These are phyloP conservation scores for Caloboletus inedulis DNA, from an alignment of 1,284 basidiomycete species.

Conservation along the genomic window DNA sequence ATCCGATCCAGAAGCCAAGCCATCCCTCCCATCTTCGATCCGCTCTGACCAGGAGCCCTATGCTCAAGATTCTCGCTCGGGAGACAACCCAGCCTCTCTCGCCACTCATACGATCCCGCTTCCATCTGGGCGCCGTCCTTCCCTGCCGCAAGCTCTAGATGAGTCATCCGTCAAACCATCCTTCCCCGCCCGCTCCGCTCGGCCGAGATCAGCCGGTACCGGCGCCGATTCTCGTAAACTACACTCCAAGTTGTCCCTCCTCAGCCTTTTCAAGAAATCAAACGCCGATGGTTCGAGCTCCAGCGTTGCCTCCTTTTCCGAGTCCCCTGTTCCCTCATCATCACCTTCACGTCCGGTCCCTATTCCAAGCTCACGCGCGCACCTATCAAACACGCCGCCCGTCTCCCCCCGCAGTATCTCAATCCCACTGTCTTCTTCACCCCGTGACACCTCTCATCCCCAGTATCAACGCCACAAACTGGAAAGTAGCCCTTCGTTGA, in stretches of 20 bases:
- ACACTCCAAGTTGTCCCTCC: slow-evolving; percentile 40
- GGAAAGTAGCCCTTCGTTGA: slow-evolving; percentile 24
- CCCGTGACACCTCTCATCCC: slow-evolving; percentile 26
- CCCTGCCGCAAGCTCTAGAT: slow-evolving; percentile 39
- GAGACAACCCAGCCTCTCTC: slow-evolving; percentile 1
- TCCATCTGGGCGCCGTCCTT: slow-evolving; percentile 34
- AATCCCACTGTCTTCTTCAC: slow-evolving; percentile 27
- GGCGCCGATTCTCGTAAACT: slow-evolving; percentile 43
- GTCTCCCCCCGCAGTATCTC: slow-evolving; percentile 28
- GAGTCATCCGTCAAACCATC: slow-evolving; percentile 22
- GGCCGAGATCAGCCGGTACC: slow-evolving; percentile 49
- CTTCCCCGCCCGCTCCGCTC: slow-evolving; percentile 26
- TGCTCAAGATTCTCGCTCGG: slow-evolving; percentile 7
- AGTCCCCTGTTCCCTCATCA: slow-evolving; percentile 22
- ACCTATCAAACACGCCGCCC: slow-evolving; percentile 15
- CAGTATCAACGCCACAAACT: slow-evolving; percentile 28
- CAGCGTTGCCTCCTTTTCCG: slow-evolving; percentile 31
- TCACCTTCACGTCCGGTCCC: slow-evolving; percentile 26
- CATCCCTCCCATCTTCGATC: slow-evolving; percentile 1
- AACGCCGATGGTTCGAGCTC: slow-evolving; percentile 36
- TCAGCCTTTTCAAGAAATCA: slow-evolving; percentile 46
- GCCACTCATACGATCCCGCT: slow-evolving; percentile 13
- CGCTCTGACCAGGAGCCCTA: slow-evolving; percentile 18
- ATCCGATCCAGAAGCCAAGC: slow-evolving; percentile 26
- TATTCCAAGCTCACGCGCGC: slow-evolving; percentile 13